phyloP scores from a whole-genome alignment of 2,329 filamentous ascomycete genomes.

The Botrytis deweyae region DNA sequence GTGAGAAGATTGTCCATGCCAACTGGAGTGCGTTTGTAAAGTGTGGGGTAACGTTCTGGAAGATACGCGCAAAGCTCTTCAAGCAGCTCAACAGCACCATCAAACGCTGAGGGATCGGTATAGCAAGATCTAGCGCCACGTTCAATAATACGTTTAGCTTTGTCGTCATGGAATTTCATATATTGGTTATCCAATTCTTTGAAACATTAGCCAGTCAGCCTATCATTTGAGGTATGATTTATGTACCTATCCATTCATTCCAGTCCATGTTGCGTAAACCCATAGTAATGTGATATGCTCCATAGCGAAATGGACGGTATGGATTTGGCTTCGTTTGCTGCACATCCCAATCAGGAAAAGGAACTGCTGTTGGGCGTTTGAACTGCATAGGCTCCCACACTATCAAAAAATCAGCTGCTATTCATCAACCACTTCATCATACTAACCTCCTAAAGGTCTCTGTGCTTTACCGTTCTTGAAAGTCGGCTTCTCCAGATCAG shows the following conservation, averaged over 20 bases:
- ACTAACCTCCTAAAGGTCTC: conserved; percentile 34
- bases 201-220: conserved; percentile 23
- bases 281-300: conserved; percentile 40
- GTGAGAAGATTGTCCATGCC: conserved; percentile 72
- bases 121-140: conserved; percentile 65
- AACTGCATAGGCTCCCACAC: conserved; percentile 39
- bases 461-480: conserved; percentile 33
- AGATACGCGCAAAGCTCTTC: conserved; percentile 72
- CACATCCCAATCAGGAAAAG: conserved; percentile 37
- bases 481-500: conserved; percentile 37
- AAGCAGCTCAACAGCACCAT: conserved; percentile 72
- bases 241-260: conserved; percentile 41
- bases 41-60: conserved; percentile 68
- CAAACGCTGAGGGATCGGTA: conserved; percentile 68
- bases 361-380: conserved; percentile 36
- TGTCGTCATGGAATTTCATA: conserved; percentile 69
- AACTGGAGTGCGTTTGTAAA: conserved; percentile 62
- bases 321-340: conserved; percentile 38
- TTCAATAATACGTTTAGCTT: conserved; percentile 64
- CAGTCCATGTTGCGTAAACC: conserved; percentile 40
- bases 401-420: conserved; percentile 27
- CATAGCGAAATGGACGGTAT: conserved; percentile 40
- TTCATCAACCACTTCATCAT: not conserved
- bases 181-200: conserved; percentile 78
- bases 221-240: not conserved